Evolutionary conservation across 2,329 filamentous ascomycete genomes (phyloP).

Genomic region (Pestalotiopsis sp.): DNA sequence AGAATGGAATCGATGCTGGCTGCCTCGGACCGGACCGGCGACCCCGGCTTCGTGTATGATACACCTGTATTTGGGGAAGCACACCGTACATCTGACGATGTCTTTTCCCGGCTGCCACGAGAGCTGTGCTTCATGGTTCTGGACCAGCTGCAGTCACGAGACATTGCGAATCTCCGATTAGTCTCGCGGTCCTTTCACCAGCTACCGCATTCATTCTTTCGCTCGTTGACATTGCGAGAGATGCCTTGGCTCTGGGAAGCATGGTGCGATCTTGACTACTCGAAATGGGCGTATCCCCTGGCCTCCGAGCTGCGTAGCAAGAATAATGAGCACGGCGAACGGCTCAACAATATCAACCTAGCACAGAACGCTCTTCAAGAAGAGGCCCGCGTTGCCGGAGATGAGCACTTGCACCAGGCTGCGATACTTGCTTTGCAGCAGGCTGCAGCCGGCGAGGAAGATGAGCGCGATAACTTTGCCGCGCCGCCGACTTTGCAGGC

Average conservation of each 20-base stretch:
- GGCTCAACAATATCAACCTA: not conserved
- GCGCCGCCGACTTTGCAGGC: not conserved
- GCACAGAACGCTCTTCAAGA: not conserved
- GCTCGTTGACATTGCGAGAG: not conserved
- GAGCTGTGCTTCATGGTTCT: not conserved
- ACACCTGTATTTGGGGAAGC: not conserved
- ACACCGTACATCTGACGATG: not conserved
- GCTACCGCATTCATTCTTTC: not conserved
- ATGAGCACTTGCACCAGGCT: not conserved
- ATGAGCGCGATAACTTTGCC: not conserved
- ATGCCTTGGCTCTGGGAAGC: conserved; percentile 7
- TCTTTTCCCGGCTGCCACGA: not conserved
- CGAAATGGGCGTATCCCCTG: not conserved
- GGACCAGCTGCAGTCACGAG: not conserved
- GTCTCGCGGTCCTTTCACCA: not conserved
- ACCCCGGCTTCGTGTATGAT: not conserved
- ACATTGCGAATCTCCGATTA: not conserved
- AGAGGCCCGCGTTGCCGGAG: not conserved
- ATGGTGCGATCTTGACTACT: conserved; percentile 2
- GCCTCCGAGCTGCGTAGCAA: not conserved
- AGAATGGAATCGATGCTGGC: not conserved
- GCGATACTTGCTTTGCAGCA: not conserved
- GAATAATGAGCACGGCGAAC: not conserved
- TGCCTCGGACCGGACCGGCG: not conserved
- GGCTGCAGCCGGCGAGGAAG: not conserved